Evolutionary conservation across 169 alveolate species (phyloP), one percentile per base, ranked within the genome.

Genomic region (Cryptosporidium parvum): DNA sequence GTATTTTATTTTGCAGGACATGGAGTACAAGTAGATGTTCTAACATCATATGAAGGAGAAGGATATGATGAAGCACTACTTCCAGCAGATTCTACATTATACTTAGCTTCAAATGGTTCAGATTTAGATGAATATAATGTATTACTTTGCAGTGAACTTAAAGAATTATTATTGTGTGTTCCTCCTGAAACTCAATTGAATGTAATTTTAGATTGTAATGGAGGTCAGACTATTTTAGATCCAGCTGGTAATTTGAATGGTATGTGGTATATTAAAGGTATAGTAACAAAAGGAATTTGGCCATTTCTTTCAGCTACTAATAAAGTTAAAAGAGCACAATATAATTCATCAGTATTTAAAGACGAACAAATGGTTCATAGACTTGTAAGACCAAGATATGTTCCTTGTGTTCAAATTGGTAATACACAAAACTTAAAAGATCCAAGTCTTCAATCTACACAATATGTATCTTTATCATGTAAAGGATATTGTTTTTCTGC

Each of bases 11-110:
- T 93, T 91, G 94, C 98, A 61, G 98, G 98, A 26, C 97, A 96
- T 91, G 92, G 97, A 71, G 95, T 96, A 9, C 98, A 95, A 85
- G 94, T 93, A 18, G 98, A 96, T 72, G 96, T 95, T 62, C 91
- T 96, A 95, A 91, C 96, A 61, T 97, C 97, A 37, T 96, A 96
- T 94, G 98, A 96, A 61, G 98, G 97, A 10, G 98, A 96, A 75
- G 98, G 98, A 37, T 96, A 93, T 73, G 98, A 96, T 75, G 98
- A 96, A 92, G 98, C 97, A 29, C 75, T 95, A 52, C 93, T 96
- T n/a, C 97, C 98, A 48, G 92, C 93, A 14, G 98, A 96, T 53
- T 96, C 93, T 52, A 85, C 89, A 52, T 53, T 68, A 29, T 70
- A 86, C 35, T 42, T 80, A n/a, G 91, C 91, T 70, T 69, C 69